A percentile compares a stretch with the other conserved stretches of the same genome.
These are phyloP conservation scores for Biancaea sappan DNA, from an alignment of 306 rosid genomes.

Conservation along the genomic window DNA sequence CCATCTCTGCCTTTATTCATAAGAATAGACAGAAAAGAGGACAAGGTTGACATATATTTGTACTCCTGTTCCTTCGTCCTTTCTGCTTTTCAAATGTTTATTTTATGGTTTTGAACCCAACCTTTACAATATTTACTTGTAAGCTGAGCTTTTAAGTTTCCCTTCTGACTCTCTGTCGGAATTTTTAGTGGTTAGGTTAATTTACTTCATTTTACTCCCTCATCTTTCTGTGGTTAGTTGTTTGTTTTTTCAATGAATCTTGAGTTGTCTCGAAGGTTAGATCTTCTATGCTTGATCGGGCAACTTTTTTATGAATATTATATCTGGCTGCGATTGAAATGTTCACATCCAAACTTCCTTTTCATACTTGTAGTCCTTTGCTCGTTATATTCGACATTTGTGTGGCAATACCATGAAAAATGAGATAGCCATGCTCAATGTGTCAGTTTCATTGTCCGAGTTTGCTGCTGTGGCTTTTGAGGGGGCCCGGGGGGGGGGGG, in stretches of 20 bases:
- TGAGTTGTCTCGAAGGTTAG: neutral
- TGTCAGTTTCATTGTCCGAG: neutral
- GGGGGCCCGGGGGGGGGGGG: no score
- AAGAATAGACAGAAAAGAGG: neutral
- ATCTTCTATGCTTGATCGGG: slow-evolving; percentile 1
- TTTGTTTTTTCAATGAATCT: neutral
- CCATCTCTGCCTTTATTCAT: neutral
- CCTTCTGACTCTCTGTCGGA: slow-evolving; percentile 7
- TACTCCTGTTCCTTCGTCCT: neutral
- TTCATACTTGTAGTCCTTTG: neutral
- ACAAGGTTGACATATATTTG: slow-evolving; percentile 29
- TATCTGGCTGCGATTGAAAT: neutral
- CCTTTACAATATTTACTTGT: slow-evolving; percentile 29
- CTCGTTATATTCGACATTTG: neutral
- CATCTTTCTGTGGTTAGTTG: neutral
- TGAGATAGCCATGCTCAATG: neutral
- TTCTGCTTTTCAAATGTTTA: slow-evolving; percentile 12
- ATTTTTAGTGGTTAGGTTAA: slow-evolving; percentile 35
- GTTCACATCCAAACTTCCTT: neutral
- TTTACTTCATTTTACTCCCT: neutral
- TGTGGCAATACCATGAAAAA: neutral
- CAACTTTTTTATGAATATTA: neutral
- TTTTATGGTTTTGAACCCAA: slow-evolving; percentile 37
- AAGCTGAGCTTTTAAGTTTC: slow-evolving; percentile 30
- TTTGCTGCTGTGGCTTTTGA: no score